Evolutionary conservation across 2,329 filamentous ascomycete genomes (phyloP), one percentile per base, ranked within the genome.

Genomic region (Colletotrichum euphorbiae): DNA sequence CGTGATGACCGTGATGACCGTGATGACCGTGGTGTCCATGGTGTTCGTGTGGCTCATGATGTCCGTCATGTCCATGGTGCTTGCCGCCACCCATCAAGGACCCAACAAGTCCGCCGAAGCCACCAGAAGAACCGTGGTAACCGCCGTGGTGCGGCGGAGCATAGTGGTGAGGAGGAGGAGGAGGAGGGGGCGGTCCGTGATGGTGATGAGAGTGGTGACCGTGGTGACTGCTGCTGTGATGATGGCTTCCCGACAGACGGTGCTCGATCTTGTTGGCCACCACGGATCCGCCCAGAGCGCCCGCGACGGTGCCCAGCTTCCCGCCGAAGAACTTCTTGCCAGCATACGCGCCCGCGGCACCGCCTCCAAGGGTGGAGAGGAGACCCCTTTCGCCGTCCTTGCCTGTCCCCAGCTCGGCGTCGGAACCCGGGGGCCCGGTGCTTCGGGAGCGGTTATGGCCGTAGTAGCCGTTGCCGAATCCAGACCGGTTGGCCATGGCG

Each of bases 241-340:
- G 36, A 17, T 71, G 62, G 36, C 58, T 55, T 0, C 76, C 75
- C 74, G 81, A 77, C 7, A 81, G 45, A 62, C 83, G 82, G 59
- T 81, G 73, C 74, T 84, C 83, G 42, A 87, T 74, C 17, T 82
- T 77, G 71, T 88, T 88, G 7, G 87, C 87, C 3, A 82, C 84
- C 12, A 88, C 80, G 0, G 85, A 86, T 24, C 87, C 87, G 11
- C 82, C 84, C 2, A 87, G 80, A 7, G 82, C 78, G 0, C 86
- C 86, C 1, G 83, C 80, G 6, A 88, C 72, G 2, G 86, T 85
- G 24, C 84, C 84, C 40, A 89, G 73, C 54, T 83, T 78, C 6
- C 86, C 85, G 60, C 85, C 84, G 19, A 86, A 85, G 11, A 85
- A 74, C 75, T 89, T 84, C 73, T 88, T 83, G 0, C 83, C 86